Percentiles rank a stretch among this genome's conserved stretches.
Conservation (phyloP, 2,329 filamentous ascomycete genomes). For the Ceratocystis cubensis region DNA sequence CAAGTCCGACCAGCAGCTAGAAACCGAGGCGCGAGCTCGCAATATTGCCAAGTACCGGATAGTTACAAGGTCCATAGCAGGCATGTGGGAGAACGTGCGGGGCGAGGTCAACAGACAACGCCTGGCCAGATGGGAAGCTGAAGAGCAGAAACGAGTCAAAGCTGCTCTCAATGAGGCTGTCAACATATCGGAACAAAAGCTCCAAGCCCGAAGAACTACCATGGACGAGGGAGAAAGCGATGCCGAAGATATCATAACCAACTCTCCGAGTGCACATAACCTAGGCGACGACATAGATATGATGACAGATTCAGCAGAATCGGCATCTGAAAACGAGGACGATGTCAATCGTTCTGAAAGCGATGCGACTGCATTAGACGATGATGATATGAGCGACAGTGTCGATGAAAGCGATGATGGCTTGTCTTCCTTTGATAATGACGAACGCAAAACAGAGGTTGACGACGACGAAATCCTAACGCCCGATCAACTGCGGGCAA, state of each 20-base stretch:
- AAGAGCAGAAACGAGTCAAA: constrained; percentile 51
- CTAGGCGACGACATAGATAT: constrained; percentile 33
- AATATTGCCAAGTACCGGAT: constrained; percentile 58
- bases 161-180: constrained; percentile 62
- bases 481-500: constrained; percentile 53
- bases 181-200: constrained; percentile 55
- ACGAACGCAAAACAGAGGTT: constrained; percentile 42
- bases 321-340: constrained; percentile 26
- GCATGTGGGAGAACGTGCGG: constrained; percentile 53
- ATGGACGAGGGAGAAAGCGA: constrained; percentile 39
- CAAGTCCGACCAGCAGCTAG: constrained; percentile 67
- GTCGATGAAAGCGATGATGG: constrained; percentile 35
- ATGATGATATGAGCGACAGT: constrained; percentile 31
- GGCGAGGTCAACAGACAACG: constrained; percentile 48
- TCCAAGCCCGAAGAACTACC: constrained; percentile 41
- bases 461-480: constrained; percentile 53
- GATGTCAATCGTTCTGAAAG: constrained; percentile 20
- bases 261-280: not conserved
- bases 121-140: constrained; percentile 50
- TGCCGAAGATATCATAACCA: constrained; percentile 29
- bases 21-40: constrained; percentile 59
- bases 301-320: constrained; percentile 26
- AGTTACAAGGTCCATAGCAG: constrained; percentile 46
- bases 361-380: constrained; percentile 20
- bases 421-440: constrained; percentile 53